Base-by-base conservation (phyloP, 768 basidiomycete species). In the Boletus fagicola region DNA sequence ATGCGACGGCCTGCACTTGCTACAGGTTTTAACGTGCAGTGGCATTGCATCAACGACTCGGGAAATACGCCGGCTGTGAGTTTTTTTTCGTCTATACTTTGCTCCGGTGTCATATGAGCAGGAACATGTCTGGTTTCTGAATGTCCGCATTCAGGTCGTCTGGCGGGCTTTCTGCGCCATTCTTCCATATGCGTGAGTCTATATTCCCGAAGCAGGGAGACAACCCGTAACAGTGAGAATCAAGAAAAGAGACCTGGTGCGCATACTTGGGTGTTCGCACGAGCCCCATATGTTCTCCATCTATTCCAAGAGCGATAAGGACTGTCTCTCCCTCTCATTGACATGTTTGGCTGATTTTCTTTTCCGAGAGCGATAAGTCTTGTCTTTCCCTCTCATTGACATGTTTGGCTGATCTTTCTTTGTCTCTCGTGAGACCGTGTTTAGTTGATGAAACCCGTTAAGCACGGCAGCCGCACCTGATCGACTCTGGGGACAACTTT, bases 251-350 rank as follows among this genome's bases (percentile, higher is more conserved):
- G 7, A 30, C 16, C 42, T 7, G 24, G 26, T 55, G 40, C 28
- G 2, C 31, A 33, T 13, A 43, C 24, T 26, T n/a, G n/a, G 22
- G 15, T n/a, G 9, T 45, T 54, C 43, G 42, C 51, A 54, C 51
- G 35, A 38, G 13, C 10, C 2, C 53, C 36, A 26, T 39, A 39
- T 39, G 43, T 39, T 30, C 36, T 8, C 20, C 6, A 8, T 55
- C 56, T 57, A 57, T 57, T 50, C 33, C 47, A n/a, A 49, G 57
- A 20, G n/a, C 57, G 42, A 59, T 33, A 33, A 31, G 13, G 9
- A 3, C n/a, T n/a, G 2, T 12, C 30, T 35, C 28, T 11, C 30
- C 20, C 22, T 57, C 35, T 24, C 22, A 4, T 20, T 16, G 13
- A 10, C 28, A 31, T 33, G 26, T 44, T 39, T 11, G 30, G 22